Evolutionary conservation across 495 filamentous ascomycete species (phyloP), one percentile per base, ranked within the genome.

Genomic region (Astrocystis sublimbata): DNA sequence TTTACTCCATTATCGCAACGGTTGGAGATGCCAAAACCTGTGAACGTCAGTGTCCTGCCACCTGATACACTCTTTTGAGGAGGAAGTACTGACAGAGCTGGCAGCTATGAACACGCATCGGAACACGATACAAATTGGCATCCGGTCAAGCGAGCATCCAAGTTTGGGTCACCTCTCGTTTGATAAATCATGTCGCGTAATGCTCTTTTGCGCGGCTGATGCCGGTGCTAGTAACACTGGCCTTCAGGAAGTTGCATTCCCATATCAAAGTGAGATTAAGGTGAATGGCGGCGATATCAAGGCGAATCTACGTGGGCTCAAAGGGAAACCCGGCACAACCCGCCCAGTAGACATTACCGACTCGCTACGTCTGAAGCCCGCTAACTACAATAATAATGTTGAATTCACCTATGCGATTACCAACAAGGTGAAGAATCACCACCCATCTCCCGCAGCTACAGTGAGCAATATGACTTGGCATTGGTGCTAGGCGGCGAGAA

Each of bases 271-370:
- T 23, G 94, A 97, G 73, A 79, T 98, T 46, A 93, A 92, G 70
- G 87, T 96, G 38, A 98, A 98, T 68, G 83, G 87, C 24, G 89
- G 89, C 33, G 91, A 96, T 50, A 81, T 96, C 61, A 96, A 94
- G 68, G 86, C 88, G 12, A 98, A 97, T 68, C 81, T 94, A 50
- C 89, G 93, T 60, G 94, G 94, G 3, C 76, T 98, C 54, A 98
- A 98, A 73, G 96, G 96, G 71, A 93, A 92, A 69, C 89, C 94
- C 8, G 94, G 94, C 24, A 93, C 94, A 30, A 97, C 94, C 31
- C 85, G 89, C 55, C 94, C 94, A 6, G 92, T 89, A 17, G 94
- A 98, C 75, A 88, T 98, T 43, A 98, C 94, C 13, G 78, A 79
- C 61, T 82, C 85, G 62, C 75, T 96, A 21, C 89, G 91, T 21